phyloP scores from a whole-genome alignment of 2,329 filamentous ascomycete genomes.

The Aureobasidium vineae region DNA sequence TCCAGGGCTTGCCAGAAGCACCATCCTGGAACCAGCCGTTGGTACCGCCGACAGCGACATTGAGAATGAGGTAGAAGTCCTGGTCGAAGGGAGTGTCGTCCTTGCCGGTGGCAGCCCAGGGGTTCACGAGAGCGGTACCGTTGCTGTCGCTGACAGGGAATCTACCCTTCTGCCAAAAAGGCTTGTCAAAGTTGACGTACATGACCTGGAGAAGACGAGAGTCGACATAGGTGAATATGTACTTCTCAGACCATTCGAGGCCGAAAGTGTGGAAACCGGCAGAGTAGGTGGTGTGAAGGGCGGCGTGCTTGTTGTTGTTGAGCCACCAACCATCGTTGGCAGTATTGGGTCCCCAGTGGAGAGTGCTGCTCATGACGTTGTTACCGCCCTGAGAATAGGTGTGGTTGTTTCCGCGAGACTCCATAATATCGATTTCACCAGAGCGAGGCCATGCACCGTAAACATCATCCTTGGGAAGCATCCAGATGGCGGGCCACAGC shows the following conservation, averaged over 20 bases:
- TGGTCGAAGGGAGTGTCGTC: constrained; percentile 44
- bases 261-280: constrained; percentile 72
- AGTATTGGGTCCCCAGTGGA: constrained; percentile 77
- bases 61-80: constrained; percentile 45
- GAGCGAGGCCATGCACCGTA: constrained; percentile 78
- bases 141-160: constrained; percentile 40
- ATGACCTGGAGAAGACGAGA: constrained; percentile 74
- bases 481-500: constrained; percentile 92
- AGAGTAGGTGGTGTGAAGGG: constrained; percentile 72
- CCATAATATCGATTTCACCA: constrained; percentile 80
- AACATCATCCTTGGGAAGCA: constrained; percentile 69
- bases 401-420: constrained; percentile 79
- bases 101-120: constrained; percentile 40
- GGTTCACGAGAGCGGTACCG: constrained; percentile 40
- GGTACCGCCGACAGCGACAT: constrained; percentile 43
- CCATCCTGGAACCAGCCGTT: constrained; percentile 77
- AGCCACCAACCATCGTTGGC: constrained; percentile 78
- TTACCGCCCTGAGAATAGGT: constrained; percentile 74
- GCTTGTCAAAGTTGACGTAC: constrained; percentile 59
- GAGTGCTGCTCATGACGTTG: constrained; percentile 72
- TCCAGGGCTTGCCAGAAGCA: constrained; percentile 71
- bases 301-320: constrained; percentile 73
- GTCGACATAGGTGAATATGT: constrained; percentile 84
- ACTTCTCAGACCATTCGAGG: constrained; percentile 83
- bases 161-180: constrained; percentile 43